Base-by-base conservation (phyloP, 2,329 filamentous ascomycete genomes). In the Paraphoma sp. region DNA sequence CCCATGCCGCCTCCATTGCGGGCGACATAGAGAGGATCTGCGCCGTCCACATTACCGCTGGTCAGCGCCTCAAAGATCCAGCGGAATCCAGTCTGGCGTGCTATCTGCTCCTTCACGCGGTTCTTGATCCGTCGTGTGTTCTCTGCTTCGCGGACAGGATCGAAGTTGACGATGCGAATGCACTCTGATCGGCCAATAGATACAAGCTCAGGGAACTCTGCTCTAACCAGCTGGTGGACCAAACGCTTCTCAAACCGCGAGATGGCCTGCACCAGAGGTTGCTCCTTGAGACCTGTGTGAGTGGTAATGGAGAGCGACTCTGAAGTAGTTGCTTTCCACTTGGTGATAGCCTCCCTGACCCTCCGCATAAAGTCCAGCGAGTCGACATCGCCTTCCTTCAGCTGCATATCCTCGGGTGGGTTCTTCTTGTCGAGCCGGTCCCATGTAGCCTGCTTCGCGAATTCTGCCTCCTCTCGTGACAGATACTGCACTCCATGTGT, bases 221-320 rank as follows among this genome's bases (percentile, higher is more conserved):
- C 82, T 11, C 86, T 81, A n/a, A 91, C 81, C 11, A 89, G 78
- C 63, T 90, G 87, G 67, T 90, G 85, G 0, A 90, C 81, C 6
- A 91, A 78, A 33, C 86, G 81, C 69, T 87, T 86, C 68, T 91
- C 87, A 63, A 85, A 89, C 0, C 82, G 65, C 14, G 60, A 71
- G 12, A 78, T 74, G 16, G 54, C 59, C 16, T 55, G 58, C 1
- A 58, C 38, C 2, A 29, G 10, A 3, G 71, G 64, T 33, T 57
- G 55, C 2, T 59, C 53, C 23, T 59, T 41, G 6, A 67, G 53
- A 4, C 72, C 73, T 10, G 71, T 74, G 17, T 67, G 62, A 2
- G 69, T 69, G 3, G 70, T 71, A 47, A 77, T 69, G 10, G 72
- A 64, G 7, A 77, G 57, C 6, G 30, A 59, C 2, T 53, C 36